A percentile compares a stretch with the other conserved stretches of the same genome.
phyloP scores from a whole-genome alignment of 1,139 yeast species.

The Pichia sp. region DNA sequence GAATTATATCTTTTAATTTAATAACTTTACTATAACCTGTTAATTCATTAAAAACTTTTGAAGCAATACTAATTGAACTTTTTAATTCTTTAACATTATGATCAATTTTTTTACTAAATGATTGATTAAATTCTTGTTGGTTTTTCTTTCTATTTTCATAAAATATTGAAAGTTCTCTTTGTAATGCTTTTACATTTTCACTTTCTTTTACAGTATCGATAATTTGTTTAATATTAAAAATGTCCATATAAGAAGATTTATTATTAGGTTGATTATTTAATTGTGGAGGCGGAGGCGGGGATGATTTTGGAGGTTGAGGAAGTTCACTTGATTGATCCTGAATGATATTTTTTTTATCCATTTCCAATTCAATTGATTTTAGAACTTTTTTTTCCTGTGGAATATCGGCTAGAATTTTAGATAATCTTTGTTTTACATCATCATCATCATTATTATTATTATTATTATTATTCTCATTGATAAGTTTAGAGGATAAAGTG shows the following conservation, averaged over 20 bases:
- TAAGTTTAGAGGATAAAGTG: too few relatives aligned
- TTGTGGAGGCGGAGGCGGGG: neutral
- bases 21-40: constrained; percentile 90
- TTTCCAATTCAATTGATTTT: too few relatives aligned
- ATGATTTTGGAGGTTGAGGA: neutral
- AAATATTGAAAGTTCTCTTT: constrained; percentile 27
- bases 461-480: constrained; percentile 5
- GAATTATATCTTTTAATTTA: constrained; percentile 50
- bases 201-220: constrained; percentile 26
- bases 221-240: constrained; percentile 19
- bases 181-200: constrained; percentile 28
- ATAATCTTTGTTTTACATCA: constrained; percentile 13
- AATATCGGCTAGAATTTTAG: constrained; percentile 18
- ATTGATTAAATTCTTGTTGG: constrained; percentile 45
- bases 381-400: constrained; percentile 12
- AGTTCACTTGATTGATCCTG: too few relatives aligned
- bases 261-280: too few relatives aligned
- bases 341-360: too few relatives aligned
- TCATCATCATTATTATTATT: constrained; percentile 6
- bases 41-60: constrained; percentile 75
- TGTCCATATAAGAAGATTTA: constrained; percentile 5
- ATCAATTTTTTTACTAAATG: constrained; percentile 52
- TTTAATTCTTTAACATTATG: constrained; percentile 58
- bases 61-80: constrained; percentile 61
- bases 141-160: constrained; percentile 28